Evolutionary conservation across 2,329 filamentous ascomycete species (phyloP).

Genomic region (Cercospora zeina): DNA sequence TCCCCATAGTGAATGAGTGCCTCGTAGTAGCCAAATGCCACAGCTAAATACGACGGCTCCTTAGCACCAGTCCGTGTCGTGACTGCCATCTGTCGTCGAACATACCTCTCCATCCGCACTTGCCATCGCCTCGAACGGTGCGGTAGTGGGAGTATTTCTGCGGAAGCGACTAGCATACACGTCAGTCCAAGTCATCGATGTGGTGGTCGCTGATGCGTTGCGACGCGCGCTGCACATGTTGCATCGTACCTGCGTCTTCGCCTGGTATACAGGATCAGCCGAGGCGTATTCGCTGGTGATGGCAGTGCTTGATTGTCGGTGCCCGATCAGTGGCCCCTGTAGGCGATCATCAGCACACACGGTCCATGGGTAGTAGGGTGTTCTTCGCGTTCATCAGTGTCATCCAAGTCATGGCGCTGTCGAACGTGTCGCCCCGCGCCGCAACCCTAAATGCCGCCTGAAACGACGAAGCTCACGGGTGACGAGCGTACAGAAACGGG

Average conservation of each 20-base stretch:
- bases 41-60: slow-evolving; percentile 58
- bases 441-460: slow-evolving; percentile 30
- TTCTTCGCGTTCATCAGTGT: slow-evolving; percentile 18
- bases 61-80: slow-evolving; percentile 20
- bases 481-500: slow-evolving; percentile 54
- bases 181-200: slow-evolving; percentile 3
- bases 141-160: slow-evolving; percentile 85
- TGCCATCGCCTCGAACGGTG: slow-evolving; percentile 85
- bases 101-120: slow-evolving; percentile 97
- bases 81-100: slow-evolving; percentile 19
- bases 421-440: slow-evolving; percentile 27
- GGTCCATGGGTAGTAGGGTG: slow-evolving; percentile 32
- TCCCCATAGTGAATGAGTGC: slow-evolving; percentile 70
- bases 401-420: slow-evolving; percentile 12
- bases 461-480: slow-evolving; percentile 18
- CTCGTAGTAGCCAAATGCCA: slow-evolving; percentile 92
- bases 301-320: slow-evolving; percentile 71
- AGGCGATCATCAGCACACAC: slow-evolving; percentile 26
- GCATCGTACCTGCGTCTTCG: slow-evolving; percentile 76
- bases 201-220: neutral
- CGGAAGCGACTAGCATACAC: slow-evolving; percentile 65
- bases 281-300: slow-evolving; percentile 86
- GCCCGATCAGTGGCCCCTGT: slow-evolving; percentile 80
- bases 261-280: slow-evolving; percentile 79
- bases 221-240: neutral